Evolutionary conservation across 768 basidiomycete species (phyloP), one percentile per base, ranked within the genome.

Genomic region (Fomitopsis serialis): DNA sequence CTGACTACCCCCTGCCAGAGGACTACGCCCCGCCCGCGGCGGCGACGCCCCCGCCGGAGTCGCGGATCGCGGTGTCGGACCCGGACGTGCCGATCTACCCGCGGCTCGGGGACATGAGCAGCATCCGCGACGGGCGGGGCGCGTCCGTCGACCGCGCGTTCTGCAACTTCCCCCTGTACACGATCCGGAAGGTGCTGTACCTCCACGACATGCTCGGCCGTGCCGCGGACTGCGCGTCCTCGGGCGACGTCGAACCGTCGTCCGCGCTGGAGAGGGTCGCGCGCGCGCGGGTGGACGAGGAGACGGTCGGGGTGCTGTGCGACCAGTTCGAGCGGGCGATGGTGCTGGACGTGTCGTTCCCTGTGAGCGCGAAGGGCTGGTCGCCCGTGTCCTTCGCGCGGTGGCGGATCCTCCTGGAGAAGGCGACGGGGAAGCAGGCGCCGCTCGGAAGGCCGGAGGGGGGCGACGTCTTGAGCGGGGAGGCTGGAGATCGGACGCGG

Each of bases 131-230:
- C 60, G 78, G 80, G 2, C 80, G 78, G 60, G 74, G 74, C 46
- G 73, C 70, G 54, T 70, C 79, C 48, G 72, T 84, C 47, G 86
- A 88, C 63, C 78, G 78, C 11, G 79, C 70, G 57, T 84, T 87
- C 59, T 75, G 75, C 54, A 70, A 66, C 32, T 71, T 82, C 60
- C 78, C 81, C 3, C 63, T 81, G 45, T 86, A 84, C 80, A 87
- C 85, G 19, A 80, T 87, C 61, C 68, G 73, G 42, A 87, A 87
- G 71, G 77, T 74, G 37, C 58, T 87, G n/a, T 87, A 80, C 72
- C 74, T 82, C 66, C 77, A 77, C 56, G 80, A 84, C 56, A 64
- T 88, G 61, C 78, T 79, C 43, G 65, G 74, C 21, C 51, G 57
- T 4, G 37, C 37, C 11, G 29, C 29, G 29, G 29, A 11, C 34